phyloP scores from a whole-genome alignment of 306 rosid species.

The Alnus rubra region DNA sequence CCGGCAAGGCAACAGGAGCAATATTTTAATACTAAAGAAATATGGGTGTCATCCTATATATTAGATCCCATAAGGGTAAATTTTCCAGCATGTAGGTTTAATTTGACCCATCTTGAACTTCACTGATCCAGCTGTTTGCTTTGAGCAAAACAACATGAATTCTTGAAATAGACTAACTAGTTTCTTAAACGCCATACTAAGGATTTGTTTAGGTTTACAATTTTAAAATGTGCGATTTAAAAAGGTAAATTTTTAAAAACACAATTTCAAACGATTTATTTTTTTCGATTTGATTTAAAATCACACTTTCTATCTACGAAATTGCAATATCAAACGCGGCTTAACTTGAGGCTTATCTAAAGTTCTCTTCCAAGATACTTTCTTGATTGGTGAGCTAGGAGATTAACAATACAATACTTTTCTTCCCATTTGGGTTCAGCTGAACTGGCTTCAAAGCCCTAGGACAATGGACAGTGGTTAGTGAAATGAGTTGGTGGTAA shows the following conservation, averaged over 20 bases:
- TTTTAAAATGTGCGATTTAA: too few species aligned
- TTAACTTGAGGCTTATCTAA: constrained; percentile 7
- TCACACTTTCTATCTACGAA: too few species aligned
- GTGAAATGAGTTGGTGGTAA: constrained; percentile 7
- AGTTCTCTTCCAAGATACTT: constrained; percentile 34
- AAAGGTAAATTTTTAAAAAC: too few species aligned
- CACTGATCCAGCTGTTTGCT: constrained; percentile 4
- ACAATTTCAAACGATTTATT: too few species aligned
- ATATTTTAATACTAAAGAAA: not conserved
- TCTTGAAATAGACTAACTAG: not conserved
- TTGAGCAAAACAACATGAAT: constrained; percentile 15
- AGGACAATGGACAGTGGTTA: not conserved
- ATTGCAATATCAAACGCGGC: too few species aligned
- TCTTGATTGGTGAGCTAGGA: constrained; percentile 24
- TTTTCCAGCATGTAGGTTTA: not conserved
- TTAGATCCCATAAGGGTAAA: not conserved
- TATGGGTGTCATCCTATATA: not conserved
- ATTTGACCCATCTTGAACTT: constrained; percentile 13
- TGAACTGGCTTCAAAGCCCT: constrained; percentile 28
- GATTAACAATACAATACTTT: constrained; percentile 5
- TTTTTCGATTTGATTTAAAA: too few species aligned
- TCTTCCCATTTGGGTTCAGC: constrained; percentile 33
- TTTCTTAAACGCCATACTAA: not conserved
- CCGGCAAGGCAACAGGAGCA: not conserved
- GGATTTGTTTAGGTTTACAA: too few species aligned